These are phyloP conservation scores for Gomphus bonarii DNA, from an alignment of 1,284 basidiomycete genomes.

Conservation along the genomic window DNA sequence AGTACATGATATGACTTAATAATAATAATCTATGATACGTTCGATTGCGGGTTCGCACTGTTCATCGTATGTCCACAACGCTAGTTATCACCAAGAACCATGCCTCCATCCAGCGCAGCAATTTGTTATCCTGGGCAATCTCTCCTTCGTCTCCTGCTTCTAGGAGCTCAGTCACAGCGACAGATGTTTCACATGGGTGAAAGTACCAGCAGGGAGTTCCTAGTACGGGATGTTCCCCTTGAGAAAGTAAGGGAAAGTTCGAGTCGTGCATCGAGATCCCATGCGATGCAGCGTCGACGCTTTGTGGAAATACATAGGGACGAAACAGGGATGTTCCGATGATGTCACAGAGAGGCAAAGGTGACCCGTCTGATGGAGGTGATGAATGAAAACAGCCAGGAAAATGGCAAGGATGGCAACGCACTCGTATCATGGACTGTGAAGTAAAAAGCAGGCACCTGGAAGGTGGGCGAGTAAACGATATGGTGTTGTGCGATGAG, in stretches of 20 bases:
- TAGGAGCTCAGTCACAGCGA: constrained; percentile 56
- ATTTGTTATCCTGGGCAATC: constrained; percentile 21
- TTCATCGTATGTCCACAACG: constrained; percentile 38
- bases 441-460: constrained; percentile 75
- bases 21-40: background rate
- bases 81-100: constrained; percentile 68
- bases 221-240: constrained; percentile 72
- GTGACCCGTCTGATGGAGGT: constrained; percentile 44
- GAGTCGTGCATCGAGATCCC: constrained; percentile 39
- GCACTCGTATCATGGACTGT: constrained; percentile 52
- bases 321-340: constrained; percentile 50
- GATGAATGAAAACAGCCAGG: constrained; percentile 1
- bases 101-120: constrained; percentile 46
- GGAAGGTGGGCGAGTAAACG: constrained; percentile 63
- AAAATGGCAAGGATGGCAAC: constrained; percentile 23
- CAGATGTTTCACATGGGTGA: constrained; percentile 69
- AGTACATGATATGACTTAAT: background rate
- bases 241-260: constrained; percentile 65
- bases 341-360: constrained; percentile 45
- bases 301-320: constrained; percentile 30
- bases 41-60: background rate
- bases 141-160: constrained; percentile 26
- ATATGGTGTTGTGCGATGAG: constrained; percentile 41
- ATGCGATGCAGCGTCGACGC: constrained; percentile 36
- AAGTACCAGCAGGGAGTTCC: constrained; percentile 71